These are phyloP conservation scores for Antarctomyces pellizariae DNA, from an alignment of 495 filamentous ascomycete genomes.

Conservation along the genomic window DNA sequence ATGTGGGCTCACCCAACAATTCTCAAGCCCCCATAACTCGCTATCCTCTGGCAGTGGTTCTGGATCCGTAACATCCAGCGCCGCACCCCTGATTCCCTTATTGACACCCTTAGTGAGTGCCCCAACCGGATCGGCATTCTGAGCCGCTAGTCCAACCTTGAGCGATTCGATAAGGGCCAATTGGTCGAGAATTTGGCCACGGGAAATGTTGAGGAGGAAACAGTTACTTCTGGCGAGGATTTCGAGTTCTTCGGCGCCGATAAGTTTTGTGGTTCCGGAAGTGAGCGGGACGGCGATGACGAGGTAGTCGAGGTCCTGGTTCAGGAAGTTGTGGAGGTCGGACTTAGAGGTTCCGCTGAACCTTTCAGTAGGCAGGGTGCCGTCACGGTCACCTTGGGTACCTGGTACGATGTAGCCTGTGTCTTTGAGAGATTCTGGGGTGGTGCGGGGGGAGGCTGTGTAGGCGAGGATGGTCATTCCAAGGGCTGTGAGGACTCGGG, in stretches of 20 bases:
- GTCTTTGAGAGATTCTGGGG: conserved; percentile 32
- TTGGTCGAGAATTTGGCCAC: conserved; percentile 49
- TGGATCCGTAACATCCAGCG: conserved; percentile 70
- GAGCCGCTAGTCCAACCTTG: conserved; percentile 17
- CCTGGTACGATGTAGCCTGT: conserved; percentile 46
- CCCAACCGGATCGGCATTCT: conserved; percentile 3
- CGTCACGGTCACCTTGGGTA: conserved; percentile 58
- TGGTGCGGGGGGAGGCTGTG: conserved; percentile 38
- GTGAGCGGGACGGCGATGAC: conserved; percentile 59
- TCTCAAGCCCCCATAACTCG: conserved; percentile 48
- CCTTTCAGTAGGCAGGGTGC: conserved; percentile 46
- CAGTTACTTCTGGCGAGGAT: conserved; percentile 32
- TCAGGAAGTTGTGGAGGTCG: conserved; percentile 39
- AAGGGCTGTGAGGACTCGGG: conserved; percentile 39
- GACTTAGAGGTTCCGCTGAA: conserved; percentile 39
- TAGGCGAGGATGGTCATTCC: conserved; percentile 70
- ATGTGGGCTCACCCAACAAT: conserved; percentile 63
- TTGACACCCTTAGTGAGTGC: too few relatives aligned
- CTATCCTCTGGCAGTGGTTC: conserved; percentile 53
- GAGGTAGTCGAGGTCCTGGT: conserved; percentile 46
- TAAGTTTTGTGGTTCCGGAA: conserved; percentile 33
- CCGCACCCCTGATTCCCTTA: conserved; percentile 40
- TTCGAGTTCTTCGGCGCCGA: conserved; percentile 40
- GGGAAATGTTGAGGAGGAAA: conserved; percentile 50
- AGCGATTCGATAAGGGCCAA: conserved; percentile 41